phyloP scores from a whole-genome alignment of 2,329 filamentous ascomycete species.

The Fusarium marasasianum region DNA sequence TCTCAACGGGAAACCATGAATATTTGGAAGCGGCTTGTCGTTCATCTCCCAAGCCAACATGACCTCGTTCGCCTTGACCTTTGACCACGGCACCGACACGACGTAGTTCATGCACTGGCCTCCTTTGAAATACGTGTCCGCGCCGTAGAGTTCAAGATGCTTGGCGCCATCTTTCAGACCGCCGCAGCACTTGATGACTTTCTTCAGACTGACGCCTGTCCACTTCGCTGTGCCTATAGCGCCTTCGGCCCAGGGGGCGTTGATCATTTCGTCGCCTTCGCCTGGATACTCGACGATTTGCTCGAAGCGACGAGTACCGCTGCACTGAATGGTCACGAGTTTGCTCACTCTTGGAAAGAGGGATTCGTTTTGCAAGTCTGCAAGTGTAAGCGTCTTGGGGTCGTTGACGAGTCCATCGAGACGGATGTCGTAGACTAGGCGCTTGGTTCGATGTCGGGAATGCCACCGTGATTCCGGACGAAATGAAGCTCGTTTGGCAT shows the following conservation, averaged over 20 bases:
- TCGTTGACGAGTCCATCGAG: slow-evolving; percentile 70
- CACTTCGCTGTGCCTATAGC: slow-evolving; percentile 73
- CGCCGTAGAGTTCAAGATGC: slow-evolving; percentile 74
- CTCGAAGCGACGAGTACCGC: slow-evolving; percentile 73
- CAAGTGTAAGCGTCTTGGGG: slow-evolving; percentile 64
- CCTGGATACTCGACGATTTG: slow-evolving; percentile 73
- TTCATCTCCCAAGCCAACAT: slow-evolving; percentile 79
- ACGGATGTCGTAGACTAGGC: slow-evolving; percentile 61
- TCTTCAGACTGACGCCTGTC: slow-evolving; percentile 72
- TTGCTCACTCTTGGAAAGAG: no score
- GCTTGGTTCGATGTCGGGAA: slow-evolving; percentile 70
- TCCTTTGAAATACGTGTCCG: slow-evolving; percentile 78
- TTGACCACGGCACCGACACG: slow-evolving; percentile 73
- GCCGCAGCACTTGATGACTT: slow-evolving; percentile 75
- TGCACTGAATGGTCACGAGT: slow-evolving; percentile 72
- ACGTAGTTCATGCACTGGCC: slow-evolving; percentile 72
- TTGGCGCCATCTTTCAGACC: slow-evolving; percentile 63
- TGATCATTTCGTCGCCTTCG: slow-evolving; percentile 70
- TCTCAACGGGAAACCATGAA: slow-evolving; percentile 73
- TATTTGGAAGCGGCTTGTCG: slow-evolving; percentile 67
- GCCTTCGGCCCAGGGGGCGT: slow-evolving; percentile 69
- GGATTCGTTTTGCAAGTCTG: slow-evolving; percentile 68
- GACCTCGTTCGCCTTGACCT: slow-evolving; percentile 73
- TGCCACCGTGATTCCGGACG: slow-evolving; percentile 76
- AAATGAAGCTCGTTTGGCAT: slow-evolving; percentile 70